These are phyloP conservation scores for Eragrostis nindensis DNA, from an alignment of 176 grass and related monocot species.

Conservation along the genomic window DNA sequence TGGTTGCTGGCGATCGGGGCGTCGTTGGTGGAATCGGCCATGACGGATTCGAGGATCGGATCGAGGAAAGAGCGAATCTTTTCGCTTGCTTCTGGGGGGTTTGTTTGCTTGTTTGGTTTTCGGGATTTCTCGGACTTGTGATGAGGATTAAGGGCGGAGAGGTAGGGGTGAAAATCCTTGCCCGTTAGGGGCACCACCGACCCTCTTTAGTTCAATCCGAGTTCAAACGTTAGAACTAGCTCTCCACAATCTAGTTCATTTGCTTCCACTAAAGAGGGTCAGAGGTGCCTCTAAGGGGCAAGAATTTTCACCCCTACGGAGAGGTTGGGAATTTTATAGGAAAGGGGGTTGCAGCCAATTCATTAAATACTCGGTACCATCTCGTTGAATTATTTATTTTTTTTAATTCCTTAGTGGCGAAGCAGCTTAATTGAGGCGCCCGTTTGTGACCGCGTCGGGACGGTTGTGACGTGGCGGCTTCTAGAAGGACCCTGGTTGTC, in stretches of 20 bases:
- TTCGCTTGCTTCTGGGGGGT: not conserved
- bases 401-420: conserved; percentile 32
- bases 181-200: too few relatives aligned
- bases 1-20: conserved; percentile 37
- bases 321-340: conserved; percentile 16
- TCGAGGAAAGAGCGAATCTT: not conserved
- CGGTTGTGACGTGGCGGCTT: conserved; percentile 21
- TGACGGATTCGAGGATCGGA: not conserved
- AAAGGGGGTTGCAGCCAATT: not conserved
- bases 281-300: too few relatives aligned
- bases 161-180: too few relatives aligned
- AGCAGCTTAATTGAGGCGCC: conserved; percentile 21
- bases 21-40: conserved; percentile 33
- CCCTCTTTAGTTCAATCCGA: too few relatives aligned
- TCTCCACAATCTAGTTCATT: too few relatives aligned
- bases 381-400: too few relatives aligned
- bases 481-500: not conserved
- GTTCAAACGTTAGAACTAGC: too few relatives aligned
- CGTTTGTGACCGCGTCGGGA: not conserved
- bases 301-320: too few relatives aligned
- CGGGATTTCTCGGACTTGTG: not conserved
- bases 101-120: not conserved
- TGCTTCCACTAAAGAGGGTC: too few relatives aligned
- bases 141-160: not conserved
- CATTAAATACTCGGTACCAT: not conserved